Base-by-base conservation (phyloP, 352 stramenopile genomes). In the Phytophthora sansomeana region DNA sequence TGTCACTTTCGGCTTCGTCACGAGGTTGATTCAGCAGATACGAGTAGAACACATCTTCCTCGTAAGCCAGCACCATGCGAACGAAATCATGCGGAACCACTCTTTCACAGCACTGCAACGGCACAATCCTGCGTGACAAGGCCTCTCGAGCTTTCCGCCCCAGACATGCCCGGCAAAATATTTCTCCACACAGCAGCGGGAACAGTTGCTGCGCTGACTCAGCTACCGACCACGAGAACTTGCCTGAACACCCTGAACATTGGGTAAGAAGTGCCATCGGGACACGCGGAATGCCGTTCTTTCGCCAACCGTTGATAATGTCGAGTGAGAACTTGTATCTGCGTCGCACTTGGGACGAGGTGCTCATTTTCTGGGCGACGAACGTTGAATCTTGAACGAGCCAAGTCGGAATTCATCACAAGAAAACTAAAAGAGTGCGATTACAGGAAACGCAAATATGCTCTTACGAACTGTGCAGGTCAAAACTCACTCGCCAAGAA, bases 401-500 rank as follows among this genome's bases (percentile, higher is more conserved):
- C 16, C 38, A 51, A 38, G 38, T 66, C 38, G 7, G 3, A 35
- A 59, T 39, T 13, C 38, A 58, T 66, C 58, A 36, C 28, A n/a
- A 11, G 6, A 49, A 11, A 6, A 9, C 35, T 55, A 1, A 59
- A 54, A 32, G 11, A 14, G 7, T 66, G 30, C 44, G 63, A 48
- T 63, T 57, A 59, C 11, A 13, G 11, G 14, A 7, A 47, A 29
- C 33, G 28, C 29, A 49, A 53, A 47, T 41, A 17, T 54, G 29
- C 10, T 39, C 33, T n/a, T 43, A 43, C 0, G 16, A 63, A 16
- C 9, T 39, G 6, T 33, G 24, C 26, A 5, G 52, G 17, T 24
- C 8, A 26, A 21, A 48, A 30, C 29, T 79, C 21, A 84, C 43
- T 92, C 81, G 2, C 79, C 71, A 17, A 93, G 63, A 57, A 91